phyloP scores from a whole-genome alignment of 2,329 filamentous ascomycete genomes.

The Sclerotiophoma versabilis region DNA sequence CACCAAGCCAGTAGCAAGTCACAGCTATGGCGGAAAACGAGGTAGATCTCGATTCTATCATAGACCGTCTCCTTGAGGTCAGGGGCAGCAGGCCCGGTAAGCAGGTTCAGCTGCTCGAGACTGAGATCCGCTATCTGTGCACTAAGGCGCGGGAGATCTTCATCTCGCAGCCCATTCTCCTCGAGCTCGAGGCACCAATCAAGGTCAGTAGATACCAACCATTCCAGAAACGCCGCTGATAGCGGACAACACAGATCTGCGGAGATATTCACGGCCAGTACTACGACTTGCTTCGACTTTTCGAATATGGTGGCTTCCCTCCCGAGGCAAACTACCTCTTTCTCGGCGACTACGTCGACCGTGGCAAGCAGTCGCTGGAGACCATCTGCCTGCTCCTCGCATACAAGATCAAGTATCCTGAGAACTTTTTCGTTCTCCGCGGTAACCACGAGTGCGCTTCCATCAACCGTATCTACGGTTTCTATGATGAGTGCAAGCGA shows the following conservation, averaged over 20 bases:
- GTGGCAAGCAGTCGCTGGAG: constrained; percentile 98
- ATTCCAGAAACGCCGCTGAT: constrained; percentile 22
- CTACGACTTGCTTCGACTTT: constrained; percentile 94
- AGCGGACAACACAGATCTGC: constrained; percentile 73
- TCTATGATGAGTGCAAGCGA: constrained; percentile 99
- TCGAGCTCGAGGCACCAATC: constrained; percentile 97
- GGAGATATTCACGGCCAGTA: constrained; percentile 99
- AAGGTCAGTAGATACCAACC: constrained; percentile 71
- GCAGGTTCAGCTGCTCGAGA: constrained; percentile 95
- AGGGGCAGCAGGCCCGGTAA: constrained; percentile 97
- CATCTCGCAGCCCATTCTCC: constrained; percentile 96
- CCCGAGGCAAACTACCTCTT: constrained; percentile 99
- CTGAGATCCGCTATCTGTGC: constrained; percentile 96
- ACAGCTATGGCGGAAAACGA: constrained; percentile 80
- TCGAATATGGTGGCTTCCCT: constrained; percentile 98
- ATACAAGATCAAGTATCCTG: constrained; percentile 99
- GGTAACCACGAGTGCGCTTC: constrained; percentile 99
- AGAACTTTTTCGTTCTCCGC: constrained; percentile 99
- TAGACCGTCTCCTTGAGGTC: constrained; percentile 96
- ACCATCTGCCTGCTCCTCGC: constrained; percentile 95
- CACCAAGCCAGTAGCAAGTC: constrained; percentile 44
- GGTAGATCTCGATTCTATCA: constrained; percentile 99
- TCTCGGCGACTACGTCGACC: constrained; percentile 97
- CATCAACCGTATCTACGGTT: constrained; percentile 98
- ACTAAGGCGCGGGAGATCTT: constrained; percentile 99